Evolutionary conservation across 1,139 yeast species (phyloP).

Genomic region (Candida sp.): DNA sequence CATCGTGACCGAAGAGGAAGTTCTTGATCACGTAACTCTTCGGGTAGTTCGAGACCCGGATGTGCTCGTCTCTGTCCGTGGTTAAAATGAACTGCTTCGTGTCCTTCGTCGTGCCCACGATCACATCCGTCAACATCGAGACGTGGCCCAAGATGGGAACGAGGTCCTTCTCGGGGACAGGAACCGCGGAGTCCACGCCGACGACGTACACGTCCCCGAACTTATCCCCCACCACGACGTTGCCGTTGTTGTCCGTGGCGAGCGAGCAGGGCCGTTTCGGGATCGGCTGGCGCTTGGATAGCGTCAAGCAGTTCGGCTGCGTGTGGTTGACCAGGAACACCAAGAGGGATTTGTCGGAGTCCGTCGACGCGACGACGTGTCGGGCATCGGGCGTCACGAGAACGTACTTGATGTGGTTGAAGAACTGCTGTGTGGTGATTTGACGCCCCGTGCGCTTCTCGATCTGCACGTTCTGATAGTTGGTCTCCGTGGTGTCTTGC

Average conservation of each 20-base stretch:
- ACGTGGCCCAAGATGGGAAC: conserved; percentile 92
- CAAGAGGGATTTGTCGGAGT: conserved; percentile 82
- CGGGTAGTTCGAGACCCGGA: conserved; percentile 85
- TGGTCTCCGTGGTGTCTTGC: conserved; percentile 44
- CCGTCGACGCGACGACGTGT: conserved; percentile 72
- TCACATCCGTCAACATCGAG: conserved; percentile 86
- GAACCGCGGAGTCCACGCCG: conserved; percentile 33
- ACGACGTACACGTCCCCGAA: conserved; percentile 92
- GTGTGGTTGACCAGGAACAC: conserved; percentile 51
- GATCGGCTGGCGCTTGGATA: conserved; percentile 73
- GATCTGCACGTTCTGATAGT: conserved; percentile 50
- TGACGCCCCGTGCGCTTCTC: conserved; percentile 13
- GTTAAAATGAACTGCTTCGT: conserved; percentile 67
- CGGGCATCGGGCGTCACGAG: conserved; percentile 52
- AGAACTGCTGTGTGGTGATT: conserved; percentile 52
- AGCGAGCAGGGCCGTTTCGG: conserved; percentile 92
- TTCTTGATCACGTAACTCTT: conserved; percentile 76
- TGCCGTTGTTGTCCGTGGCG: conserved; percentile 53
- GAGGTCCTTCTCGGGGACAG: conserved; percentile 44
- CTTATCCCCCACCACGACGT: conserved; percentile 86
- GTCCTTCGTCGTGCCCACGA: conserved; percentile 37
- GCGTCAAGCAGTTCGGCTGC: conserved; percentile 35
- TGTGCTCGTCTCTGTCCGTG: conserved; percentile 96
- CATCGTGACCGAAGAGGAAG: conserved; percentile 87
- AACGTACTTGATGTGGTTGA: conserved; percentile 68